Evolutionary conservation across 164 flowering plant species (phyloP), one percentile per base, ranked within the genome.

Genomic region (Dillenia turbinata): DNA sequence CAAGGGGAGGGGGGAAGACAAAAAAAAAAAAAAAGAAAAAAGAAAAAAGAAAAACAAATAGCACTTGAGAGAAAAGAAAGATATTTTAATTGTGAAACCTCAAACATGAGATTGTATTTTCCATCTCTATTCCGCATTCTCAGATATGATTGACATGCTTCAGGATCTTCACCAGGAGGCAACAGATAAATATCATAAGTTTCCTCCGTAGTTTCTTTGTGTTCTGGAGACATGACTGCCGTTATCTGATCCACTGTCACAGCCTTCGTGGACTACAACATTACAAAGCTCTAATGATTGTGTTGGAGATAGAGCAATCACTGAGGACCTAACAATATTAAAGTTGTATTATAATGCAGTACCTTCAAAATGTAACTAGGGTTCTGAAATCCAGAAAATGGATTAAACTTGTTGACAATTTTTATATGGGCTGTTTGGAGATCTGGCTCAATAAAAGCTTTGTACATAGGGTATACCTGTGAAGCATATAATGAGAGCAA

Each of bases 121-220:
- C 99, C 99, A 69, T 94, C 99, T 67, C 79, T 87, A 62, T 94
- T 91, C 52, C 96, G 78, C 99, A 94, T 91, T 77, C 99, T 79
- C 69, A 94, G 66, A 78, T 94, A 91, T 57, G 99, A 94, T 72
- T 94, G 96, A 75, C 99, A 94, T 44, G 93, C 79, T 79, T 94
- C 97, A 57, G 97, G 92, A 81, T 94, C 97, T 85, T 91, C 97
- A 71, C 96, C 97, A 44, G 97, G 99, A 14, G 98, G 98, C 46
- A 94, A 77, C 73, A 94, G 97, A 81, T 79, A 94, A 58, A 95
- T 95, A 67, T 95, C 99, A 77, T 92, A 95, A 9, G 87, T 92
- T 75, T 92, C 79, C 78, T 95, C 99, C 54, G 14, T 69, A 10
- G 79, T 64, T 74, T 92, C 97, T 15, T 52, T 63, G 61, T 80